Conservation (phyloP, 2,329 filamentous ascomycete species). For the Dothideomycetes sp. region DNA sequence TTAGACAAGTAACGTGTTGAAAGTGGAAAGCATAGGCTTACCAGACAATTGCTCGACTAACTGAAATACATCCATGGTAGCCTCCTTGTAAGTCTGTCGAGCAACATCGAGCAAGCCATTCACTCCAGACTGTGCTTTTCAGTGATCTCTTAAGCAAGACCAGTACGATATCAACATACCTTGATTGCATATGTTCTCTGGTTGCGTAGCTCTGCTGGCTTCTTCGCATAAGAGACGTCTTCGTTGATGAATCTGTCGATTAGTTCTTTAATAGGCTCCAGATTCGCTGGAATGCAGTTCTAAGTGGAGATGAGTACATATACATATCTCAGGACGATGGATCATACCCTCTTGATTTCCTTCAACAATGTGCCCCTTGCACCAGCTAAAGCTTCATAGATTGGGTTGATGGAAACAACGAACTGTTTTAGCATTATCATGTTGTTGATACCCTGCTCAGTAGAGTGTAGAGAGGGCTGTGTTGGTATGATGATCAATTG, state of each 20-base stretch:
- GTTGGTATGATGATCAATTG: conserved; percentile 72
- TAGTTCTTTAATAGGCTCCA: conserved; percentile 50
- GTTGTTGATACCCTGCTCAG: conserved; percentile 76
- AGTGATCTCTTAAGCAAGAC: no score
- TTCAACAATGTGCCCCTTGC: conserved; percentile 56
- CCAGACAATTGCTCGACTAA: conserved; percentile 60
- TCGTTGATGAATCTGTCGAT: conserved; percentile 68
- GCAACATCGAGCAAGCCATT: conserved; percentile 83
- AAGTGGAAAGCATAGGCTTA: no score
- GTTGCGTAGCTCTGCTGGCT: conserved; percentile 76
- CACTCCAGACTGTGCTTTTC: conserved; percentile 60
- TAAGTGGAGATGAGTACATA: no score
- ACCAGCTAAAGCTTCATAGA: conserved; percentile 59
- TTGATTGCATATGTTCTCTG: conserved; percentile 86
- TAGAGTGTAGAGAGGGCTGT: conserved; percentile 55
- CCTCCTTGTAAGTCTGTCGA: conserved; percentile 81
- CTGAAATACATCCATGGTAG: conserved; percentile 65
- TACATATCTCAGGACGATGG: no score
- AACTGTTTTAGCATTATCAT: conserved; percentile 82
- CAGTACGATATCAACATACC: no score
- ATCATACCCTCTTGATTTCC: conserved; percentile 55
- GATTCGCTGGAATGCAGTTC: conserved; percentile 57
- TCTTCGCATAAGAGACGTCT: conserved; percentile 67
- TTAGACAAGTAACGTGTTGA: neutral
- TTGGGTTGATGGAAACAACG: conserved; percentile 54